Percentiles rank a stretch among this genome's conserved stretches.
Conservation (phyloP, 1,284 basidiomycete species). For the Kwoniella shivajii region DNA sequence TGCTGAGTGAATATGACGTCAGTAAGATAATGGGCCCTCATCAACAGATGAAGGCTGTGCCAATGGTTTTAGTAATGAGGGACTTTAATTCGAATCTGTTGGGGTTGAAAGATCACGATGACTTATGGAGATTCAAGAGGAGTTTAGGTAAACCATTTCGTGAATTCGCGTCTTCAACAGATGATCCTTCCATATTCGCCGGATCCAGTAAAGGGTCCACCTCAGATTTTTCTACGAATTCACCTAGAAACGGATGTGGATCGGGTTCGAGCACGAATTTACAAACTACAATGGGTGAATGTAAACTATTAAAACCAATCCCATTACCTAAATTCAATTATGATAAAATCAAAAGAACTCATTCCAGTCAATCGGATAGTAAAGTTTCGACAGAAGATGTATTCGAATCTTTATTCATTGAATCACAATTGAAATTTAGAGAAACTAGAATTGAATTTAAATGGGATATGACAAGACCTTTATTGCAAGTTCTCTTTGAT, state of each 20-base stretch:
- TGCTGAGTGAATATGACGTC: neutral
- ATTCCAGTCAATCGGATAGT: neutral
- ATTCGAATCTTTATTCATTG: neutral
- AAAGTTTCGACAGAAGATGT: neutral
- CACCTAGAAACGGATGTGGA: no score
- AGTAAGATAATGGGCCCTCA: neutral
- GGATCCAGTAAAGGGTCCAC: no score
- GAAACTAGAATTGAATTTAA: neutral
- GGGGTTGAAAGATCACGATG: no score
- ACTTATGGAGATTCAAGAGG: no score
- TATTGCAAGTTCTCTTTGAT: neutral
- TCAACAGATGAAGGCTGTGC: neutral
- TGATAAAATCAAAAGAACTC: neutral
- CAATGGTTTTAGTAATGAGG: neutral
- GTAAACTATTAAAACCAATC: conserved; percentile 3
- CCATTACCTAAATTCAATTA: neutral
- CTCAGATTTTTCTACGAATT: no score
- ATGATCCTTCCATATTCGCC: no score
- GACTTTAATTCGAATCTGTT: neutral
- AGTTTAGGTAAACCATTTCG: no score
- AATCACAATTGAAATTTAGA: neutral
- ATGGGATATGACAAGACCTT: neutral
- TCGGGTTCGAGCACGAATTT: no score
- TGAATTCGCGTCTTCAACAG: no score
- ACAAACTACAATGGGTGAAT: neutral